Conservation (phyloP, 2,329 filamentous ascomycete species). For the Lachnellula subtilissima region DNA sequence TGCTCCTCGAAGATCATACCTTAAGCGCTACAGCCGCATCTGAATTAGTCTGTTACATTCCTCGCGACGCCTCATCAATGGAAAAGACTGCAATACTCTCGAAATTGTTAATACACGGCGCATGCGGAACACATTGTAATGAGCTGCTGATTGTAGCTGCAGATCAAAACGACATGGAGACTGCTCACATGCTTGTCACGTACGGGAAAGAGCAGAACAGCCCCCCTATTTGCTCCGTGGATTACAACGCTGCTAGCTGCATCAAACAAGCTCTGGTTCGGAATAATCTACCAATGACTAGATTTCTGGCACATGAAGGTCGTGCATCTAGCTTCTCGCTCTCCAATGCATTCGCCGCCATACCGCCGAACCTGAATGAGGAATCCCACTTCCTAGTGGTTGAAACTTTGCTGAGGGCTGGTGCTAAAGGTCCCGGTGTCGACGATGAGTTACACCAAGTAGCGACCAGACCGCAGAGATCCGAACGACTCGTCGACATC, state of each 20-base stretch:
- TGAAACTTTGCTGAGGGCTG: slow-evolving; percentile 11
- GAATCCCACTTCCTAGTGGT: slow-evolving; percentile 8
- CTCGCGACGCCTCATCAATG: not conserved
- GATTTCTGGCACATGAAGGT: slow-evolving; percentile 13
- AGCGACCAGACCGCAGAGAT: slow-evolving; percentile 1
- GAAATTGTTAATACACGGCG: slow-evolving; percentile 18
- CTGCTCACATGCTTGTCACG: slow-evolving; percentile 20
- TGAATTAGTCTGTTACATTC: slow-evolving; percentile 11
- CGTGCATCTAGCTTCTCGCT: slow-evolving; percentile 12
- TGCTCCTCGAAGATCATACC: slow-evolving; percentile 11
- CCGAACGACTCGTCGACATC: slow-evolving; percentile 11
- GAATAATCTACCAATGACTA: slow-evolving; percentile 10
- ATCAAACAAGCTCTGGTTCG: slow-evolving; percentile 16
- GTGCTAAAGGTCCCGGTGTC: slow-evolving; percentile 15
- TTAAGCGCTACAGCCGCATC: slow-evolving; percentile 14
- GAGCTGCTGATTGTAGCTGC: slow-evolving; percentile 22
- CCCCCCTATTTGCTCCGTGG: slow-evolving; percentile 19
- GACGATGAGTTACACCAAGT: slow-evolving; percentile 8
- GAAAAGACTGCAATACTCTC: slow-evolving; percentile 12
- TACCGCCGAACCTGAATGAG: slow-evolving; percentile 6
- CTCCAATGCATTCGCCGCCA: slow-evolving; percentile 10
- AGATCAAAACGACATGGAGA: slow-evolving; percentile 17
- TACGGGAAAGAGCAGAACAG: slow-evolving; percentile 10
- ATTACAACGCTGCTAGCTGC: slow-evolving; percentile 23
- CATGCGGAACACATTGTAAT: slow-evolving; percentile 19